Percentiles rank a stretch among this genome's conserved stretches.
These are phyloP conservation scores for Omphalotus guepiniiformis DNA, from an alignment of 768 basidiomycete genomes.

Conservation along the genomic window DNA sequence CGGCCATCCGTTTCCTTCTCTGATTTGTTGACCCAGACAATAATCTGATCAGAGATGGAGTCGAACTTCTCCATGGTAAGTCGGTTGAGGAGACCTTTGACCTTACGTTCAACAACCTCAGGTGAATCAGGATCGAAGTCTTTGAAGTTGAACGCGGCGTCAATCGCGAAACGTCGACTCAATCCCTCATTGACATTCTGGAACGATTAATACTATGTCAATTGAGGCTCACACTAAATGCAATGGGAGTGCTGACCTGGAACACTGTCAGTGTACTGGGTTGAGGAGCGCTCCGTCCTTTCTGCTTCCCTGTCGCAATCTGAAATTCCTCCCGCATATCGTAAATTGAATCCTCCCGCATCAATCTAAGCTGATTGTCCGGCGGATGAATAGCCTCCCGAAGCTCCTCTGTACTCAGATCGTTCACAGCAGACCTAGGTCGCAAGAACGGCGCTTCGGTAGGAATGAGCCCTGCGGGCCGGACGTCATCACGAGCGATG, in stretches of 20 bases:
- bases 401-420: constrained; percentile 30
- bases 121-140: constrained; percentile 74
- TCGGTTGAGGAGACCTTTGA: constrained; percentile 89
- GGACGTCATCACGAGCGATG: constrained; percentile 61
- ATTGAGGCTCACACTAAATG: too few relatives aligned
- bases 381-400: constrained; percentile 47
- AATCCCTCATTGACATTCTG: constrained; percentile 74
- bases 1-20: constrained; percentile 90
- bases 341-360: constrained; percentile 60
- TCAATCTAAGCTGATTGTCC: constrained; percentile 63
- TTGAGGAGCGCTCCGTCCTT: too few relatives aligned
- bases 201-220: too few relatives aligned
- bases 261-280: too few relatives aligned
- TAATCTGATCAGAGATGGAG: constrained; percentile 92
- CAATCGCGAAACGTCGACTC: constrained; percentile 62
- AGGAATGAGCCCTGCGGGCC: constrained; percentile 51
- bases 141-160: constrained; percentile 64
- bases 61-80: constrained; percentile 97
- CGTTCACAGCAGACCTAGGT: constrained; percentile 38
- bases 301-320: constrained; percentile 34
- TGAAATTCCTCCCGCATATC: constrained; percentile 56
- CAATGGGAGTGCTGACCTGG: too few relatives aligned
- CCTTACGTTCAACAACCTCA: constrained; percentile 89
- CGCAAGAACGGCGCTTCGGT: constrained; percentile 45
- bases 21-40: constrained; percentile 91